Evolutionary conservation across 805 yeast genomes (phyloP), one percentile per base, ranked within the genome.

Genomic region (Cyberlindnera veronae): DNA sequence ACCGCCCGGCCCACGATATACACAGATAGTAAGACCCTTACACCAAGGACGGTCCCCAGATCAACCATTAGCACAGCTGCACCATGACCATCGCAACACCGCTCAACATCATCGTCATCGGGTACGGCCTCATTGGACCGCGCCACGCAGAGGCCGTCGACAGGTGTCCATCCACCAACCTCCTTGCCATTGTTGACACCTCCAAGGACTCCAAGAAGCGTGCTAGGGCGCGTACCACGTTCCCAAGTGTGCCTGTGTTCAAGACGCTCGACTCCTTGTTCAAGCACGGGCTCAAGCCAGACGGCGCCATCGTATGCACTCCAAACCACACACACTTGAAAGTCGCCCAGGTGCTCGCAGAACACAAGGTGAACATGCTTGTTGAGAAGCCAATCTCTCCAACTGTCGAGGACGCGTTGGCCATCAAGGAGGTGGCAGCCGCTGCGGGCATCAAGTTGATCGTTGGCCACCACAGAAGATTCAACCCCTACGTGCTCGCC

Each of bases 91-190:
- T 43, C 27, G 32, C 48, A 16, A 23, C 30, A 4, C 39, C 44
- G 12, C 27, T 33, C 32, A 44, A 41, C 32, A 30, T 49, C 30
- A 42, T 49, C 14, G 48, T 49, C 9, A 39, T 46, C 23, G 53
- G 53, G 1, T 46, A 46, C 17, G 53, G 53, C n/a, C 49, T 49
- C 30, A 49, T 49, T 16, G 53, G 53, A 1, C 53, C 53, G 3
- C 50, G 53, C 33, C 53, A 49, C 41, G 50, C 50, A 10, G 43
- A 49, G 32, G 50, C 50, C 1, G 45, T 49, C 7, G 31, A 39
- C 18, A 14, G 22, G 18, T 44, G 50, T 27, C 47, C 50, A 3
- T 21, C 38, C 11, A 46, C 53, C 9, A 30, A 39, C 24, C 42
- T 49, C 6, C 28, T 41, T 1, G 53, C 44, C 16, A 41, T 49